Evolutionary conservation across 345 rosid species (phyloP).

Genomic region (Camelina hispida): DNA sequence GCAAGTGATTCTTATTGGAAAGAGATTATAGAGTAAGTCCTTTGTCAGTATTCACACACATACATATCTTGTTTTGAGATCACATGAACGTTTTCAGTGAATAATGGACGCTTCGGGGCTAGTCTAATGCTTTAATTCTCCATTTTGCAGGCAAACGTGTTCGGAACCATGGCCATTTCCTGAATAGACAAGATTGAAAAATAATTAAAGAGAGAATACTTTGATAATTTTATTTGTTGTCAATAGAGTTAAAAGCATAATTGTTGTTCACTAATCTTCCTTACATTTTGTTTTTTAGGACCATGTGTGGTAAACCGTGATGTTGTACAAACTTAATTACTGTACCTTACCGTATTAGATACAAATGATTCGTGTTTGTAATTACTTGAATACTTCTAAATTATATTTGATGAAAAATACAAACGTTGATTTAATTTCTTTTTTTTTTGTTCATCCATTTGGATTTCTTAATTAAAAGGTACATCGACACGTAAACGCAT

Average conservation of each 20-base stretch:
- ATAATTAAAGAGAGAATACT: background rate
- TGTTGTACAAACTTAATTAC: background rate
- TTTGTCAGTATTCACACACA: background rate
- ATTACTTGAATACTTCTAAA: background rate
- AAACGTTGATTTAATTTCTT: background rate
- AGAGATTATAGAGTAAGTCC: constrained; percentile 62
- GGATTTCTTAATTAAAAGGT: background rate
- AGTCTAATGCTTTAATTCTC: background rate
- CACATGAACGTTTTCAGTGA: background rate
- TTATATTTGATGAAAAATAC: background rate
- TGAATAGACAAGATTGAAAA: constrained; percentile 25
- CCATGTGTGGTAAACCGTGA: constrained; percentile 18
- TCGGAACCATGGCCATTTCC: constrained; percentile 60
- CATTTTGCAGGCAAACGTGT: constrained; percentile 56
- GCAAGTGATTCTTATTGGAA: constrained; percentile 62
- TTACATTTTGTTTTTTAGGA: background rate
- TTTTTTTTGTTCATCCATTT: too few relatives aligned
- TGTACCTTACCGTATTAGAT: background rate
- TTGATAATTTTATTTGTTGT: constrained; percentile 24
- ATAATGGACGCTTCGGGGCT: background rate
- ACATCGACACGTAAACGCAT: background rate
- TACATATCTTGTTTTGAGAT: background rate
- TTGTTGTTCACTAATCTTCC: constrained; percentile 10
- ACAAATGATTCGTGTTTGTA: constrained; percentile 24
- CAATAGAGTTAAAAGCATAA: constrained; percentile 9